Evolutionary conservation across 2,329 filamentous ascomycete genomes (phyloP), one percentile per base, ranked within the genome.

Genomic region (Penicillium janthinellum): DNA sequence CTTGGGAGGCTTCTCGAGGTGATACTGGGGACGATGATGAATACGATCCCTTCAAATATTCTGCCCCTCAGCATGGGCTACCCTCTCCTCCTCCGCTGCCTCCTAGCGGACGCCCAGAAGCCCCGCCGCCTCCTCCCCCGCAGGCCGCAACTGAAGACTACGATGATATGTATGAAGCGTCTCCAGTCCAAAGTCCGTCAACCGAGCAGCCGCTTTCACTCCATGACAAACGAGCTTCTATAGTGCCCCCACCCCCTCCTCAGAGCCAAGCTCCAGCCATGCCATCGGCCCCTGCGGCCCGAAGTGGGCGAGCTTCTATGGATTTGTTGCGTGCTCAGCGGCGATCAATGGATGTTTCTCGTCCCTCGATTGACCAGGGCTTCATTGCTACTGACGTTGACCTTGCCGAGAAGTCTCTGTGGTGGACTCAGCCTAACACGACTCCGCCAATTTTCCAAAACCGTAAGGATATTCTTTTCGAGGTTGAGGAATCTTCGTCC

Each of bases 351-450:
- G 95, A 99, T 66, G 81, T 90, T 57, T 77, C 84, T 41, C 86
- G 94, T 49, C 88, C 91, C 1, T 89, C 88, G 5, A 84, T 88
- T 60, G 91, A 94, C 65, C 87, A 89, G 47, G 91, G 92, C 1
- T 96, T 88, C 71, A 94, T 98, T 63, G 95, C 95, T 42, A 88
- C 88, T 57, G 93, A 98, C 61, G 78, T 98, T 57, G 93, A 98
- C 70, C 81, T 98, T 39, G 88, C 86, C 12, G 81, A 85, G 47
- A 83, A 84, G 52, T 90, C 87, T 17, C 85, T 88, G 53, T 99
- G 95, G 95, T 99, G 94, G 93, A 86, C 89, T 39, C 88, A 93
- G 70, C 83, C 89, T 11, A 90, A 91, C 63, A 86, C 86, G 39
- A 84, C 93, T 1, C 95, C 95, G 2, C 92, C 94, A 0, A 85